phyloP scores from a whole-genome alignment of 805 yeast genomes.

The Saccharomycopsis amapae region DNA sequence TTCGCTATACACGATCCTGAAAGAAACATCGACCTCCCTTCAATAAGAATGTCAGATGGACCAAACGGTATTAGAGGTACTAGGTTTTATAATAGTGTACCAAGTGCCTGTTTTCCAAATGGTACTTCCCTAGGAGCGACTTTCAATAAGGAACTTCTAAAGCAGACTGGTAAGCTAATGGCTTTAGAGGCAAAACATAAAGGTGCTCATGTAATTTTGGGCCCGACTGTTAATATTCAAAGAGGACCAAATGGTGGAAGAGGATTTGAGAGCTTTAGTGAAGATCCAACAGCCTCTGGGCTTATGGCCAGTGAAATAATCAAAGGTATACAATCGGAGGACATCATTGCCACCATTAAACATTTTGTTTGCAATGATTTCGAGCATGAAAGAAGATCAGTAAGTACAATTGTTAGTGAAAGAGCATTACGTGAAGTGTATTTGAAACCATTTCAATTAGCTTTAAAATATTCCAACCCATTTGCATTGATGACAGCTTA shows the following conservation, averaged over 20 bases:
- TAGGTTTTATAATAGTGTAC: conserved; percentile 42
- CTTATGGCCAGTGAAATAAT: conserved; percentile 45
- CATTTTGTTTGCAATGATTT: conserved; percentile 55
- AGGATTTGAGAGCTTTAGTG: conserved; percentile 58
- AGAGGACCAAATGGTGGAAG: conserved; percentile 63
- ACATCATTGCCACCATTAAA: conserved; percentile 49
- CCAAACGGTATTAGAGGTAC: conserved; percentile 63
- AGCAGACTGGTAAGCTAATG: conserved; percentile 46
- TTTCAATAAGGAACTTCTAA: conserved; percentile 43
- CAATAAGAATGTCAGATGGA: conserved; percentile 46
- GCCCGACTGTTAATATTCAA: conserved; percentile 46
- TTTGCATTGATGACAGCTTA: conserved; percentile 54
- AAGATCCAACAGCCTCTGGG: conserved; percentile 58
- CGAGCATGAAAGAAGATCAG: conserved; percentile 52
- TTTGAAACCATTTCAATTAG: conserved; percentile 56
- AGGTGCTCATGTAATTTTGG: conserved; percentile 49
- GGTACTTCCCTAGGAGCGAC: conserved; percentile 57
- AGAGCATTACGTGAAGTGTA: conserved; percentile 62
- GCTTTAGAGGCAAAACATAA: conserved; percentile 48
- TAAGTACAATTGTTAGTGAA: conserved; percentile 38
- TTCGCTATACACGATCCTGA: conserved; percentile 24
- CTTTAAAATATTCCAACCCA: conserved; percentile 46
- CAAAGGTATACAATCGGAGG: conserved; percentile 50
- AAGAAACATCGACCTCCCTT: background rate
- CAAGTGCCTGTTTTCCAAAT: conserved; percentile 53